Conservation (phyloP, 1,284 basidiomycete genomes). For the Cutaneotrichosporon arboriforme region DNA sequence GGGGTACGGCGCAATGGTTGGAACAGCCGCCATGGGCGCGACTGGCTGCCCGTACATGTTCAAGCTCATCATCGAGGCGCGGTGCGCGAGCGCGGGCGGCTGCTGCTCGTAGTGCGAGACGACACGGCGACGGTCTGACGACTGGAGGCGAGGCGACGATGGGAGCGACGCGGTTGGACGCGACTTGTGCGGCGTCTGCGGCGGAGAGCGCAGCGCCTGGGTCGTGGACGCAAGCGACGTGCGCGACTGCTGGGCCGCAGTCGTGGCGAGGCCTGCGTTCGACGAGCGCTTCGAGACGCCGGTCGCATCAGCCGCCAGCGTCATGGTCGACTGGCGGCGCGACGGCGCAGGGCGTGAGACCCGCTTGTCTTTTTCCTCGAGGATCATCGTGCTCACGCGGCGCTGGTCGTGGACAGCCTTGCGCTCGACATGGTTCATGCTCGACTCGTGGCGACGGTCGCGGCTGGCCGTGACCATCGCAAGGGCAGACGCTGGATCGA, state of each 20-base stretch:
- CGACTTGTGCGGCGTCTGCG: background rate
- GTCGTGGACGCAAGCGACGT: background rate
- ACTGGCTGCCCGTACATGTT: conserved; percentile 5
- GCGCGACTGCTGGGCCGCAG: background rate
- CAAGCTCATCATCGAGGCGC: conserved; percentile 11
- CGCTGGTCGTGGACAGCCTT: conserved; percentile 19
- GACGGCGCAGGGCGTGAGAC: background rate
- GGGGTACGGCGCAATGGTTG: background rate
- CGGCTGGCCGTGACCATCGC: conserved; percentile 28
- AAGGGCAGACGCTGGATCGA: conserved; percentile 20
- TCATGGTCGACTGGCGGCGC: conserved; percentile 7
- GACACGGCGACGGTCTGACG: conserved; percentile 12
- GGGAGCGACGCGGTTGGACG: conserved; percentile 12
- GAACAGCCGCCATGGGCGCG: background rate
- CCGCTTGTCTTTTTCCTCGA: conserved; percentile 1
- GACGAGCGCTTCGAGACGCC: background rate
- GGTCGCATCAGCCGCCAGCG: background rate
- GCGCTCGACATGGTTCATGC: conserved; percentile 27
- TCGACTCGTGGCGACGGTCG: conserved; percentile 28
- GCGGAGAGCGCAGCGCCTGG: conserved; percentile 1
- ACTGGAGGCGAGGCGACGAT: conserved; percentile 9
- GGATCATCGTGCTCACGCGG: conserved; percentile 12
- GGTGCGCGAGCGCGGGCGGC: background rate
- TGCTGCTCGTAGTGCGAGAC: conserved; percentile 14
- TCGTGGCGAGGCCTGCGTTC: background rate